Evolutionary conservation across 116 monocot species (phyloP), one percentile per base, ranked within the genome.

Genomic region (Posidonia oceanica): DNA sequence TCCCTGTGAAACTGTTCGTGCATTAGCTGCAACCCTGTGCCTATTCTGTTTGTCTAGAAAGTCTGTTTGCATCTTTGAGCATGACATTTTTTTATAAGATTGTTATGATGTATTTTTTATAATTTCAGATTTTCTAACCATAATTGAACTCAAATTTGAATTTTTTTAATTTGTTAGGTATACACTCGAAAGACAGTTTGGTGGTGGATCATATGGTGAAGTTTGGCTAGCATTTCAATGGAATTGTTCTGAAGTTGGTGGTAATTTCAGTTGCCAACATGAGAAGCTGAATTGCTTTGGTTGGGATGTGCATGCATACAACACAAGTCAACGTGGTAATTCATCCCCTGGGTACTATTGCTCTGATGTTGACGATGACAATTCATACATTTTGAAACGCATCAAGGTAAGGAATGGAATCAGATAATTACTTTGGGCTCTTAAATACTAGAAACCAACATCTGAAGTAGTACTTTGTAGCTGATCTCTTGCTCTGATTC

Each of bases 201-300:
- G 85, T 76, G 87, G 87, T 58, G 94, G 94, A 70, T 94, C 94
- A 64, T 94, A 82, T 83, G 94, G 94, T 77, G 94, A 94, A 87
- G 94, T 90, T 75, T 94, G 94, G 94, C 72, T 94, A 72, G 94
- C 94, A 70, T 90, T 80, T 87, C 87, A 85, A 39, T 90, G 90
- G 94, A 90, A 87, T 75, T 90, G 87, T 68, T 90, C 82, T 68
- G 71, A 85, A 73, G 79, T 73, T 63, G 21, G 69, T 61, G 73
- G 75, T 67, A 69, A 52, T 36, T 52, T 36, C 36, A 69, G 10
- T 56, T n/a, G 14, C 12, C 37, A 3, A 69, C 37, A 69, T 36
- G 38, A 52, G 36, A 62, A 37, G 37, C 70, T 44, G 36, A 72
- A 64, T 68, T 38, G 64, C n/a, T 64, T 70, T 21, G 56, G 42